These are phyloP conservation scores for Hibiscus syriacus DNA, from an alignment of 345 rosid species.

Conservation along the genomic window DNA sequence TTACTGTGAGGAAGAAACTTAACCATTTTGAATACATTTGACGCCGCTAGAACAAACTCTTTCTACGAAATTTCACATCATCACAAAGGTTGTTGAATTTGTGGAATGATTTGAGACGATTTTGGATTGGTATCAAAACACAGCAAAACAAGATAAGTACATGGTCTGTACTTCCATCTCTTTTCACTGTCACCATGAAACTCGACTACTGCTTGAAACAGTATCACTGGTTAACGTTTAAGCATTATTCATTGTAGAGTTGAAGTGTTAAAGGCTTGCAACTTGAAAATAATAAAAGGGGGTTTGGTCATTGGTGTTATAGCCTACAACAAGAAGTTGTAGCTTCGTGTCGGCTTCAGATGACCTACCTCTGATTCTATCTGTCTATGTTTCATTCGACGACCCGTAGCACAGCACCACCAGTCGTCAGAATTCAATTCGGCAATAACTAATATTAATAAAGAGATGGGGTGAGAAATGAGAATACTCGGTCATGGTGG, in stretches of 20 bases:
- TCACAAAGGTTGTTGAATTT: constrained; percentile 1
- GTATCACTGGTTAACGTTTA: too few species aligned
- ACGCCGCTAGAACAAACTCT: background rate
- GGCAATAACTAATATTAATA: background rate
- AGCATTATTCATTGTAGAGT: too few species aligned
- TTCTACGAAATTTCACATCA: background rate
- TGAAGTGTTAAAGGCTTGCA: too few species aligned
- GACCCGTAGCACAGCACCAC: background rate
- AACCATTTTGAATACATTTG: background rate
- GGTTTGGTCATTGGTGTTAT: background rate
- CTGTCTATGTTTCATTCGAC: background rate
- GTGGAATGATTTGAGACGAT: background rate
- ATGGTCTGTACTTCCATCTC: too few species aligned
- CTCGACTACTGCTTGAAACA: too few species aligned
- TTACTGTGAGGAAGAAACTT: background rate
- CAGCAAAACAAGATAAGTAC: too few species aligned
- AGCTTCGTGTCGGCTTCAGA: constrained; percentile 5
- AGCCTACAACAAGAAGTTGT: background rate
- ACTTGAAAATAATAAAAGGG: too few species aligned
- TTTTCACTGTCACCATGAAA: too few species aligned
- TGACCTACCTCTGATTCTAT: constrained; percentile 2
- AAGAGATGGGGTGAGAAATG: background rate
- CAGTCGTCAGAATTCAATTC: background rate
- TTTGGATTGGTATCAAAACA: background rate
- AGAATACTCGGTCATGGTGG: background rate